Evolutionary conservation across 2,329 filamentous ascomycete species (phyloP), one percentile per base, ranked within the genome.

Genomic region (Boeremia lycopersici): DNA sequence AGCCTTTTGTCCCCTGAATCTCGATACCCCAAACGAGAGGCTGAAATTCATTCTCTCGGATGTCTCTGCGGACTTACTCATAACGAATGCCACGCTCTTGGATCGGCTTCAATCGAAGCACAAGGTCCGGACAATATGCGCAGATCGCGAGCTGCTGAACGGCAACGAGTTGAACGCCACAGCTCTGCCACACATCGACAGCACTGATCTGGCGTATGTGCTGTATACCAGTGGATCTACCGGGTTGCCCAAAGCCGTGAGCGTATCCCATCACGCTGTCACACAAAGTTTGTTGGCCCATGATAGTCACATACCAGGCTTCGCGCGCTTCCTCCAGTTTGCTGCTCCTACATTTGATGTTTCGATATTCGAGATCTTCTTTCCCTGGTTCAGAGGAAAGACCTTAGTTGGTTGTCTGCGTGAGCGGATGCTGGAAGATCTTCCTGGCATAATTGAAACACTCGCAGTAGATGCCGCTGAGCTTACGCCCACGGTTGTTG

Each of bases 191-290:
- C 0, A 41, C 47, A 2, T 74, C 72, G 25, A 64, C 13, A 46
- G 54, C 38, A 42, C 60, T 28, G 60, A 82, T 56, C 72, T 93
- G 23, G 91, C 93, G 23, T 97, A 97, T 77, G 85, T 96, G 55
- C 92, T 96, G 86, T 97, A 96, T 72, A 96, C 93, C 0, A 96
- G 91, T 40, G 92, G 92, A 3, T 96, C 91, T 5, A 96, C 92
- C 0, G 93, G 93, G 11, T 86, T 87, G 4, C 93, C 93, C 0
- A 97, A 97, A 77, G 93, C 92, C 0, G 93, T 97, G 23, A 84
- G 84, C 2, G 81, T 97, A 28, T 91, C 91, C 28, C 93, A 97
- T 75, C 77, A 81, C 26, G 90, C 93, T 13, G 91, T 84, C 7
- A 89, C 90, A 0, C 93, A 96, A 72, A 91, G 89, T 52, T 76